Evolutionary conservation across 441 rosid genomes (phyloP).

Genomic region (Macaranga tanarius): DNA sequence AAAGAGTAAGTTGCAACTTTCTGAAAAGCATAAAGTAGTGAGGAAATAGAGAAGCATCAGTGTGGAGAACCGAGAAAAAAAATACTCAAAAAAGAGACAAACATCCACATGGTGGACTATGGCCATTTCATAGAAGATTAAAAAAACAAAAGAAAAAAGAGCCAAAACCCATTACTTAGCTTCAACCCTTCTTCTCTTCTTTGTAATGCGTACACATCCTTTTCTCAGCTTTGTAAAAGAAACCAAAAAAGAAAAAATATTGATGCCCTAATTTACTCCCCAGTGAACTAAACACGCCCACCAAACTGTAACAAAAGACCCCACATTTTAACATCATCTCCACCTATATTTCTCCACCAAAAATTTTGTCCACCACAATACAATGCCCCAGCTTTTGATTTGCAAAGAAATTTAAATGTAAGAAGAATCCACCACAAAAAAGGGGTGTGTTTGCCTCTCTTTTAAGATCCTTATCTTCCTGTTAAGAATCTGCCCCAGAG

Average conservation of each 20-base stretch:
- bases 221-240: slow-evolving; percentile 33
- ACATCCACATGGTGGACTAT: slow-evolving; percentile 10
- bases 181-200: slow-evolving; percentile 3
- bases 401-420: slow-evolving; percentile 22
- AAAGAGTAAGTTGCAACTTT: slow-evolving; percentile 4
- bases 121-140: neutral
- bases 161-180: neutral
- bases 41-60: slow-evolving; percentile 11
- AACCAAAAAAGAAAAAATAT: slow-evolving; percentile 12
- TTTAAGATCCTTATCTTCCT: slow-evolving; percentile 20
- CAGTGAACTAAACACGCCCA: slow-evolving; percentile 14
- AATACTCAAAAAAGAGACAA: neutral
- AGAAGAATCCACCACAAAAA: slow-evolving; percentile 40
- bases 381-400: slow-evolving; percentile 11
- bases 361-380: slow-evolving; percentile 21
- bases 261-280: slow-evolving; percentile 20
- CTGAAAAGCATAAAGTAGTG: slow-evolving; percentile 25
- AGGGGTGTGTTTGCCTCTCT: slow-evolving; percentile 24
- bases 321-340: slow-evolving; percentile 19
- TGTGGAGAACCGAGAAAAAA: neutral
- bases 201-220: slow-evolving; percentile 14
- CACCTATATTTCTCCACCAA: slow-evolving; percentile 29
- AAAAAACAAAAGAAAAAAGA: neutral
- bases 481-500: slow-evolving; percentile 49
- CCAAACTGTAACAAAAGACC: slow-evolving; percentile 24